A percentile compares a stretch with the other conserved stretches of the same genome.
Evolutionary conservation across 108 stramenopile genomes (phyloP).

Genomic region (Skeletonema tropicum): DNA sequence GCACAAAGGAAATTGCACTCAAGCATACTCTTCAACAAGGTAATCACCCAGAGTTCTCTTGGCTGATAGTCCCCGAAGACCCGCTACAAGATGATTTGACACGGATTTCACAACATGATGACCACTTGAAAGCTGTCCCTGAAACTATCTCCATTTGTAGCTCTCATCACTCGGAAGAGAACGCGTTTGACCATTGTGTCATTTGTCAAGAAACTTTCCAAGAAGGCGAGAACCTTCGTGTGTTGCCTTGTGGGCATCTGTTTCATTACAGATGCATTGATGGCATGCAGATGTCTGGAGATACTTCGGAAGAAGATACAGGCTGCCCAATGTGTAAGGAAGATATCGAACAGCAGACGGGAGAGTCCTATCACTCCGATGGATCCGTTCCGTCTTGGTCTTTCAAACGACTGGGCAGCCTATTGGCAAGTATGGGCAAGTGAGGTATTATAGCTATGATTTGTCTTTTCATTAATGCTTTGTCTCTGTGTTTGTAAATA

Average conservation of each 20-base stretch:
- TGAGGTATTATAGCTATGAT: background rate
- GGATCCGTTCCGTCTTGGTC: slow-evolving; percentile 79
- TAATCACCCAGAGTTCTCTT: slow-evolving; percentile 23
- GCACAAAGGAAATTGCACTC: background rate
- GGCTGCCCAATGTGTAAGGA: slow-evolving; percentile 85
- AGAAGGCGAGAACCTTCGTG: slow-evolving; percentile 79
- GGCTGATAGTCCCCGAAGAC: slow-evolving; percentile 55
- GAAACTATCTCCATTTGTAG: slow-evolving; percentile 34
- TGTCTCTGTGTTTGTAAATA: background rate
- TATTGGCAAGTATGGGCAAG: slow-evolving; percentile 20
- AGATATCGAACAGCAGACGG: slow-evolving; percentile 1
- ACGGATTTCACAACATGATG: slow-evolving; percentile 5
- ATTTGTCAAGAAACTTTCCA: slow-evolving; percentile 75
- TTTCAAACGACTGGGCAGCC: slow-evolving; percentile 44
- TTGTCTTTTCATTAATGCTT: background rate
- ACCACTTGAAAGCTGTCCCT: slow-evolving; percentile 3
- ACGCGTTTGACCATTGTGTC: slow-evolving; percentile 59
- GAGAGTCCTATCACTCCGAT: slow-evolving; percentile 29
- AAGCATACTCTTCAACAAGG: slow-evolving; percentile 7
- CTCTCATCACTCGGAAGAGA: slow-evolving; percentile 7
- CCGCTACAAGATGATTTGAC: slow-evolving; percentile 29
- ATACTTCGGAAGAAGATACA: slow-evolving; percentile 56
- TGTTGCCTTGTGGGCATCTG: slow-evolving; percentile 83
- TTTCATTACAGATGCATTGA: slow-evolving; percentile 88
- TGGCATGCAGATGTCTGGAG: slow-evolving; percentile 70